Conservation (phyloP, 371 early-diverging fungal species). For the Quaeritorhiza haematococci region DNA sequence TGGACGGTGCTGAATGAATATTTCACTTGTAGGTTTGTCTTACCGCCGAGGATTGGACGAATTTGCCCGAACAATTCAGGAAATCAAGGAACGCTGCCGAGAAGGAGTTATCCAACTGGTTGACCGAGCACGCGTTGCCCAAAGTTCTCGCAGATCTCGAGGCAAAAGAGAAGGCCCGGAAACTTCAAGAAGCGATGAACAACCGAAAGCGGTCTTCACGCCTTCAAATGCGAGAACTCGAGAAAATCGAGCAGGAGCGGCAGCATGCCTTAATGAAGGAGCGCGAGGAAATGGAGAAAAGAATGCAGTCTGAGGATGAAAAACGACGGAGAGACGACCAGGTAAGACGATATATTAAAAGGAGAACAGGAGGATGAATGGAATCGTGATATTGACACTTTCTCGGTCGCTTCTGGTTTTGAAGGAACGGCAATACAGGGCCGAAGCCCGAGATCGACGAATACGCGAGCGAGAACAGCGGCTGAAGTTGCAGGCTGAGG, state of each 20-base stretch:
- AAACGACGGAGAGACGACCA: conserved; percentile 11
- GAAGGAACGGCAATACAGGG: conserved; percentile 10
- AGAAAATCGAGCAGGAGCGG: conserved; percentile 13
- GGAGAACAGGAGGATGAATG: no score
- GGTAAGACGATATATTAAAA: conserved; percentile 5
- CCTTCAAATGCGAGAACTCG: conserved; percentile 38
- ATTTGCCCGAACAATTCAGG: conserved; percentile 49
- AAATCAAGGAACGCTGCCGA: conserved; percentile 52
- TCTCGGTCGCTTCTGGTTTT: no score
- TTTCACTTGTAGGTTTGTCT: conserved; percentile 53
- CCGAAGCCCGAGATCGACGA: conserved; percentile 15
- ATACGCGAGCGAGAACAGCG: conserved; percentile 14
- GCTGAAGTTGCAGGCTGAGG: conserved; percentile 1
- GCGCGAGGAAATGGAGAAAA: conserved; percentile 3
- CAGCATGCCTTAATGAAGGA: conserved; percentile 14
- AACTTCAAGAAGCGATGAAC: conserved; percentile 43
- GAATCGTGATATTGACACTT: no score
- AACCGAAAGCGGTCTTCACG: conserved; percentile 65
- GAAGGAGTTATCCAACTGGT: conserved; percentile 45
- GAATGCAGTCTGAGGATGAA: conserved; percentile 3
- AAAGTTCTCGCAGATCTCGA: conserved; percentile 52
- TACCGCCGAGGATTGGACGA: conserved; percentile 56
- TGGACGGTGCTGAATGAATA: conserved; percentile 24
- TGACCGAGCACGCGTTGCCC: conserved; percentile 55
- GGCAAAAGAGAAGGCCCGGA: conserved; percentile 9